Evolutionary conservation across 805 yeast genomes (phyloP).

Genomic region (Candida parachauliodes): DNA sequence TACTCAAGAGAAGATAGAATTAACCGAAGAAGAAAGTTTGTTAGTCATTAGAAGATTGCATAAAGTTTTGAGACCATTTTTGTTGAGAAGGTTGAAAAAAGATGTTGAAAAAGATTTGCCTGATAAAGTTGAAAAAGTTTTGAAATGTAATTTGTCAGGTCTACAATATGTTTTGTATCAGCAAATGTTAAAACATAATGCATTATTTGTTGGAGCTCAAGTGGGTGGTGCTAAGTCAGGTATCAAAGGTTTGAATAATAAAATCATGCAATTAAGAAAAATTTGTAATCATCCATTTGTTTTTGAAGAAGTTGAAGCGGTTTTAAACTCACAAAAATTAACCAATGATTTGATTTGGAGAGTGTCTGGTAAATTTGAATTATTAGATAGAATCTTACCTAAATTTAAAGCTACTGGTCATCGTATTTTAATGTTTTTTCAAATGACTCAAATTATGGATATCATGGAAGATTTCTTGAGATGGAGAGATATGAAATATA

Average conservation of each 20-base stretch:
- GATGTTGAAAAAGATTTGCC: conserved; percentile 87
- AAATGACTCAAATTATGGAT: conserved; percentile 88
- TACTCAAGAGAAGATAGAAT: conserved; percentile 71
- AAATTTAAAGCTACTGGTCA: conserved; percentile 74
- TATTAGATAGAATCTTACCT: conserved; percentile 70
- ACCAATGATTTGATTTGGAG: conserved; percentile 73
- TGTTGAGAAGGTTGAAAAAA: conserved; percentile 76
- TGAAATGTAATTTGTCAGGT: conserved; percentile 74
- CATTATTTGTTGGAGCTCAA: conserved; percentile 61
- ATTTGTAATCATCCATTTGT: conserved; percentile 88
- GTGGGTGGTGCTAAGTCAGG: conserved; percentile 62
- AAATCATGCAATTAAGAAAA: conserved; percentile 81
- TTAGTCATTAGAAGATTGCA: conserved; percentile 81
- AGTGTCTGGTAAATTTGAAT: conserved; percentile 76
- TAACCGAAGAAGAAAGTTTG: conserved; percentile 82
- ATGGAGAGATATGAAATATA: conserved; percentile 60
- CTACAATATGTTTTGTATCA: conserved; percentile 68
- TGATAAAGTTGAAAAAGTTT: conserved; percentile 76
- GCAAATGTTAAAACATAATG: conserved; percentile 73
- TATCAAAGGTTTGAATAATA: conserved; percentile 73
- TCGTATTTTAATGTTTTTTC: conserved; percentile 77
- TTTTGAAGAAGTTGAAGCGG: conserved; percentile 74
- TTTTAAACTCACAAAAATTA: conserved; percentile 57
- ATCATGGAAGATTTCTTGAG: conserved; percentile 83
- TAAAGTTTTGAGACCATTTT: conserved; percentile 80